Evolutionary conservation across 345 rosid genomes (phyloP).

Genomic region (Hypericum androsaemum): DNA sequence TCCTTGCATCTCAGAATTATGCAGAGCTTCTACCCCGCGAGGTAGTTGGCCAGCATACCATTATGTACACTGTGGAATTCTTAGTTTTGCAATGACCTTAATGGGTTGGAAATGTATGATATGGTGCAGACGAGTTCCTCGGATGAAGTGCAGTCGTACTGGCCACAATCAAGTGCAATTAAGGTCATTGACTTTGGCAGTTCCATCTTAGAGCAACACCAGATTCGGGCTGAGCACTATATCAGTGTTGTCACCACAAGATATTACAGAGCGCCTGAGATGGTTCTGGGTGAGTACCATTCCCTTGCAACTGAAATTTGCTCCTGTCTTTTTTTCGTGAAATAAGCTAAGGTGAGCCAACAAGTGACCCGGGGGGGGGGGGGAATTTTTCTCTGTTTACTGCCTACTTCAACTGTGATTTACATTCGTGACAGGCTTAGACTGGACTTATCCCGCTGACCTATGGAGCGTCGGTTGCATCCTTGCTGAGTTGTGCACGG

Average conservation of each 20-base stretch:
- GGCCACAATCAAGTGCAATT: conserved; percentile 25
- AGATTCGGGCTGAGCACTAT: neutral
- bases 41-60: conserved; percentile 15
- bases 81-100: conserved; percentile 7
- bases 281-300: conserved; percentile 18
- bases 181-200: conserved; percentile 28
- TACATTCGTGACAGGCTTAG: conserved; percentile 11
- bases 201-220: conserved; percentile 13
- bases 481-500: conserved; percentile 17
- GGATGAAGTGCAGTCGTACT: conserved; percentile 18
- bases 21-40: conserved; percentile 15
- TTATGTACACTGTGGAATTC: neutral
- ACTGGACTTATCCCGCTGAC: conserved; percentile 22
- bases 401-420: neutral
- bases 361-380: no score
- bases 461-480: conserved; percentile 23
- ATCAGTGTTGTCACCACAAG: conserved; percentile 22
- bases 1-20: conserved; percentile 19
- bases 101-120: conserved; percentile 5
- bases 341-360: no score
- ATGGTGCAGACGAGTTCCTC: conserved; percentile 18
- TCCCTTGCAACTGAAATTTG: conserved; percentile 14
- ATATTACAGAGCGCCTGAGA: conserved; percentile 27
- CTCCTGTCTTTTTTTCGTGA: conserved; percentile 7
- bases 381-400: no score